phyloP scores from a whole-genome alignment of 208 protist species.

The Acanthamoeba triangularis region DNA sequence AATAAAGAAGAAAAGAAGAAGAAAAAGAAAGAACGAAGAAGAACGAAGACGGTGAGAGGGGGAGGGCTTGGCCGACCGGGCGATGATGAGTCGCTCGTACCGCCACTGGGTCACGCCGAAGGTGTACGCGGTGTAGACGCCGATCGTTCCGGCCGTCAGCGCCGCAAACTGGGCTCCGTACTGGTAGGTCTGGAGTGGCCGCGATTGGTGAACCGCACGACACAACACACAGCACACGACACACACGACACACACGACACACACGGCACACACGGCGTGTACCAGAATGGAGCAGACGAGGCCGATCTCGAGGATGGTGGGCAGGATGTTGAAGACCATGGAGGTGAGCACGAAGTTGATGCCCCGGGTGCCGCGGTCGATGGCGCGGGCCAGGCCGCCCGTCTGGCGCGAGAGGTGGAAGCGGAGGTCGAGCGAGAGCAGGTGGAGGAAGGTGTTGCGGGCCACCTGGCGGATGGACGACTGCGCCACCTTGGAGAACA shows the following conservation, averaged over 20 bases:
- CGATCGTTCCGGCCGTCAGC: slow-evolving; percentile 83
- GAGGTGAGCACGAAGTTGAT: slow-evolving; percentile 89
- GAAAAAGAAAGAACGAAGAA: too few species aligned
- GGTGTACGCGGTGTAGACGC: slow-evolving; percentile 87
- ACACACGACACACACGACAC: slow-evolving; percentile 7
- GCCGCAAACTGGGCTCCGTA: slow-evolving; percentile 72
- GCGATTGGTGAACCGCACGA: slow-evolving; percentile 7
- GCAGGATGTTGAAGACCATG: slow-evolving; percentile 91
- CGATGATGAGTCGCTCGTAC: not conserved
- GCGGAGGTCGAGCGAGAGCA: slow-evolving; percentile 88
- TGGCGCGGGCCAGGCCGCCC: slow-evolving; percentile 84
- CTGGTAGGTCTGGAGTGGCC: slow-evolving; percentile 19
- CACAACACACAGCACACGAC: slow-evolving; percentile 49
- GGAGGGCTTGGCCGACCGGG: not conserved
- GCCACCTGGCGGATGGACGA: slow-evolving; percentile 84
- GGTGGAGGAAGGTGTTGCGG: slow-evolving; percentile 79
- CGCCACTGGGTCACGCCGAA: slow-evolving; percentile 86
- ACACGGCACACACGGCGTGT: not conserved
- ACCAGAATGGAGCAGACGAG: slow-evolving; percentile 88
- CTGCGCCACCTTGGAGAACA: slow-evolving; percentile 88
- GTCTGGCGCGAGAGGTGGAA: slow-evolving; percentile 90
- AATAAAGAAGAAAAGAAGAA: too few species aligned
- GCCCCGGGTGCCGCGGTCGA: slow-evolving; percentile 88
- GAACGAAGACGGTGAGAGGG: too few species aligned
- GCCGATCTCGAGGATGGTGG: slow-evolving; percentile 90